Conservation (phyloP, 2,329 filamentous ascomycete species). For the Myrmaecium sp. region DNA sequence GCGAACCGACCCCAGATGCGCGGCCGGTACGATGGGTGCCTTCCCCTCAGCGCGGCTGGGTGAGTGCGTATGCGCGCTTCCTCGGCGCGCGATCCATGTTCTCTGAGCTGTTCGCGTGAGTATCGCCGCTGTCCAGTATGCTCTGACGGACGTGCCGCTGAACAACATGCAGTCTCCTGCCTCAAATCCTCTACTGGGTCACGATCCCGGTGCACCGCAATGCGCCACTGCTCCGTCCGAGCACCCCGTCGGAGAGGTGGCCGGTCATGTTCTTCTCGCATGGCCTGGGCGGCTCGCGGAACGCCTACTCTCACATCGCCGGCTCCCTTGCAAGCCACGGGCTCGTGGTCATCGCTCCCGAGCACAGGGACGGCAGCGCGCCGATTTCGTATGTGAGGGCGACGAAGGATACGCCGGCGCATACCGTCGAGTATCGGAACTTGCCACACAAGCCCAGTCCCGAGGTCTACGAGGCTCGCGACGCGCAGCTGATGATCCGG, state of each 20-base stretch:
- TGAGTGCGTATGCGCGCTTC: conserved; percentile 62
- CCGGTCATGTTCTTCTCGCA: conserved; percentile 78
- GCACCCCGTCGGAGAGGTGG: conserved; percentile 41
- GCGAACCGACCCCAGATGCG: conserved; percentile 28
- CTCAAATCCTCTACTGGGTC: conserved; percentile 56
- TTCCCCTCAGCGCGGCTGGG: conserved; percentile 54
- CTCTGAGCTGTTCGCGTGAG: conserved; percentile 22
- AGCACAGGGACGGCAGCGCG: conserved; percentile 68
- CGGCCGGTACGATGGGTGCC: conserved; percentile 61
- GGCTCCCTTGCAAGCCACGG: conserved; percentile 69
- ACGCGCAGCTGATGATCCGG: conserved; percentile 56
- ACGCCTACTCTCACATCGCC: conserved; percentile 70
- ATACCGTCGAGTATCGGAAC: conserved; percentile 26
- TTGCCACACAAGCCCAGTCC: conserved; percentile 45
- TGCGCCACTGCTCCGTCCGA: conserved; percentile 39
- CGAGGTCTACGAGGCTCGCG: conserved; percentile 49
- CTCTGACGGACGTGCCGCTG: not conserved
- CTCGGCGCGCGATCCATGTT: conserved; percentile 44
- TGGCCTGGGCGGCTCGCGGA: conserved; percentile 63
- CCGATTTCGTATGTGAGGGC: conserved; percentile 57
- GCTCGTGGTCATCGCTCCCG: conserved; percentile 62
- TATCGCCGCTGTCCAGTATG: not conserved
- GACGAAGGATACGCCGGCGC: conserved; percentile 26
- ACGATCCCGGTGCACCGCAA: conserved; percentile 58
- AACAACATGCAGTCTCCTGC: conserved; percentile 37